Conservation (phyloP, 139 green algal genomes). For the Penium margaritaceum region DNA sequence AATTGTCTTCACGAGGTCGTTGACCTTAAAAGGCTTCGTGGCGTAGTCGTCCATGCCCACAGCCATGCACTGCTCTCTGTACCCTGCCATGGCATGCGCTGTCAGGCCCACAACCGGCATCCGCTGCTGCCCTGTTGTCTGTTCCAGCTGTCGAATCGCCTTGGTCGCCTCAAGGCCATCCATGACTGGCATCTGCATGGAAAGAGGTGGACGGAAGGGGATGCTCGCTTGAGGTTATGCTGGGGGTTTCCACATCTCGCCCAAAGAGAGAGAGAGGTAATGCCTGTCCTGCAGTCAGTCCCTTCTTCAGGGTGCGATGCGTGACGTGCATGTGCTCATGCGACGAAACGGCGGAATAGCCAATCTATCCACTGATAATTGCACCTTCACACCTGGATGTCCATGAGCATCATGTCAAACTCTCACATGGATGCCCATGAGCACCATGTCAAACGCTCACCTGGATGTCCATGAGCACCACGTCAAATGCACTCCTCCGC, state of each 20-base stretch:
- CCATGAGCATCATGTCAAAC: neutral
- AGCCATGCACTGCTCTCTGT: neutral
- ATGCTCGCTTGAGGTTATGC: too few relatives aligned
- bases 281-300: too few relatives aligned
- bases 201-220: neutral
- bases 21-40: constrained; percentile 13
- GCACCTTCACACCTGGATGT: too few relatives aligned
- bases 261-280: neutral
- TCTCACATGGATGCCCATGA: neutral
- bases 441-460: neutral
- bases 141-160: neutral
- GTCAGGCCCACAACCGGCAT: constrained; percentile 2
- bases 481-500: constrained; percentile 3
- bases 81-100: constrained; percentile 2
- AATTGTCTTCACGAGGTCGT: too few relatives aligned
- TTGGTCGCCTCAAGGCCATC: constrained; percentile 9
- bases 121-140: neutral
- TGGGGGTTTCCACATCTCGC: too few relatives aligned
- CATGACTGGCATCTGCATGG: neutral
- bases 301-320: too few relatives aligned
- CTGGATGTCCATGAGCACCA: constrained; percentile 37
- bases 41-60: constrained; percentile 20
- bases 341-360: too few relatives aligned
- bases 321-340: too few relatives aligned
- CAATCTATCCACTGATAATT: too few relatives aligned